phyloP scores from a whole-genome alignment of 2,329 filamentous ascomycete species.

The Fusarium anthophilum region DNA sequence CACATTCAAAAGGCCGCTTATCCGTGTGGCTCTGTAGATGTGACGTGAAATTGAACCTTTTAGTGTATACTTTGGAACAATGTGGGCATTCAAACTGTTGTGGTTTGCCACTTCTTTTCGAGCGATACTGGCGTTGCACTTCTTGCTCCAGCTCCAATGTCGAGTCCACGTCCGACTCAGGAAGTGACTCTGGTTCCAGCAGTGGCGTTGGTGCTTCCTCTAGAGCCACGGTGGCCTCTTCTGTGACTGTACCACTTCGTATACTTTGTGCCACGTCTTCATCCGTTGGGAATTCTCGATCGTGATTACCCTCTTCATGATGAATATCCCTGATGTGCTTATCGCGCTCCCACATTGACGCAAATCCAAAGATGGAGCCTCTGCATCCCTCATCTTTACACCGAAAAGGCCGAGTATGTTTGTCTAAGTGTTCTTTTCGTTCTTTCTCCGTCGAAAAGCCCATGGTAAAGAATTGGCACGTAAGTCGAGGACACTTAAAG shows the following conservation, averaged over 20 bases:
- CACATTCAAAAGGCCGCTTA: rapidly evolving
- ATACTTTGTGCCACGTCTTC: not conserved
- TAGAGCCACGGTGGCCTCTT: rapidly evolving
- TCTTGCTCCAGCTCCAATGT: rapidly evolving
- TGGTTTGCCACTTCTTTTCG: rapidly evolving
- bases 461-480: rapidly evolving
- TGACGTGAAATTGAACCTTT: not conserved
- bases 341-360: not conserved
- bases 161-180: rapidly evolving
- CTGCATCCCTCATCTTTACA: not conserved
- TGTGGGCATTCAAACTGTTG: not conserved
- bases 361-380: not conserved
- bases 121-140: rapidly evolving
- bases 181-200: not conserved
- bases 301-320: rapidly evolving
- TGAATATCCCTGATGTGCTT: not conserved
- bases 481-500: not conserved
- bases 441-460: rapidly evolving
- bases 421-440: not conserved
- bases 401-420: not conserved
- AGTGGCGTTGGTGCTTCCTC: rapidly evolving
- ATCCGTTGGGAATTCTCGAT: rapidly evolving
- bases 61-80: not conserved
- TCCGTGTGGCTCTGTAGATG: not conserved
- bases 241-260: rapidly evolving